These are phyloP conservation scores for Oryza longistaminata DNA, from an alignment of 176 grass and related monocot genomes.

Conservation along the genomic window DNA sequence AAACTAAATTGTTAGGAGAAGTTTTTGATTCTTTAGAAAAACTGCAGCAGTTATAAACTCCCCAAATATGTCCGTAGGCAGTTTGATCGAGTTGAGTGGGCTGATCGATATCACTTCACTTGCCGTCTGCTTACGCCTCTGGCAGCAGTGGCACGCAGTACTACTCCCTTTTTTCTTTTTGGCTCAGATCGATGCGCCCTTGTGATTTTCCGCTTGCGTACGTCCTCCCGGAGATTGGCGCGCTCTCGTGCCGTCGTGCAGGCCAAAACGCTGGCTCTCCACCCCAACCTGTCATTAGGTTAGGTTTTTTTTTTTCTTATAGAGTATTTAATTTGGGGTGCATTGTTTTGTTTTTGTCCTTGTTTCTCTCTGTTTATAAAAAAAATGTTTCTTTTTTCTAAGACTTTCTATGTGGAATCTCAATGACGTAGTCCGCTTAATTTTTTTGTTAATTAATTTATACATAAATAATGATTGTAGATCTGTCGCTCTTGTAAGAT, in stretches of 20 bases:
- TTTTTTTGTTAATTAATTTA: not conserved
- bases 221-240: not conserved
- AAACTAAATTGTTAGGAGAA: too few species aligned
- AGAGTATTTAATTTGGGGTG: not conserved
- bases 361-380: not conserved
- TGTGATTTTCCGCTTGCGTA: not conserved
- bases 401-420: not conserved
- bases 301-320: not conserved
- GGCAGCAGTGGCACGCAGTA: not conserved
- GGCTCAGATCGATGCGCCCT: not conserved
- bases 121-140: not conserved
- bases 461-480: not conserved
- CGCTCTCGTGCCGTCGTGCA: not conserved
- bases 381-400: not conserved
- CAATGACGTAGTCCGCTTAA: not conserved
- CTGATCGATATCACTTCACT: not conserved
- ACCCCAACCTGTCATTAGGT: not conserved
- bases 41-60: too few species aligned
- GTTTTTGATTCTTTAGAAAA: too few species aligned
- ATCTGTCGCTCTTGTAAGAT: not conserved
- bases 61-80: too few species aligned
- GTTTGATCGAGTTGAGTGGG: not conserved
- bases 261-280: not conserved
- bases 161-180: not conserved
- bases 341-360: not conserved